Conservation (phyloP, 2,329 filamentous ascomycete genomes). For the Scytalidium lignicola region DNA sequence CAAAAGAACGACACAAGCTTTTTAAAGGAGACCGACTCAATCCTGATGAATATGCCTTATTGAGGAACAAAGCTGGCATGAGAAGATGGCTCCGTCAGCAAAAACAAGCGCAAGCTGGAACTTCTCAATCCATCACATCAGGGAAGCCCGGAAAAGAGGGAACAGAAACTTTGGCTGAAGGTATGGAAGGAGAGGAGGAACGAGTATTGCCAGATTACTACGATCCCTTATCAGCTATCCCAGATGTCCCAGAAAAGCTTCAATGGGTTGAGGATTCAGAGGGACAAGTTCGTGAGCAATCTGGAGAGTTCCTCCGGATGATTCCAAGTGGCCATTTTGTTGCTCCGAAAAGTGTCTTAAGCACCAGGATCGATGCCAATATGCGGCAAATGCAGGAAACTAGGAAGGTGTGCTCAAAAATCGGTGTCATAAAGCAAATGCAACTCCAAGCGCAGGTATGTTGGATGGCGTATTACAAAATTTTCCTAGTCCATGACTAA, state of each 20-base stretch:
- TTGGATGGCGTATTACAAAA: slow-evolving; percentile 4
- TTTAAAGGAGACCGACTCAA: slow-evolving; percentile 85
- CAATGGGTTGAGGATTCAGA: slow-evolving; percentile 88
- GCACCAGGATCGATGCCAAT: slow-evolving; percentile 81
- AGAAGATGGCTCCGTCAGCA: slow-evolving; percentile 78
- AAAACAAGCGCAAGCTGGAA: slow-evolving; percentile 55
- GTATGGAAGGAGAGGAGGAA: slow-evolving; percentile 81
- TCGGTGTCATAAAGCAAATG: slow-evolving; percentile 98
- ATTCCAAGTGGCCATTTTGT: slow-evolving; percentile 71
- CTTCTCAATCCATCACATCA: slow-evolving; percentile 38
- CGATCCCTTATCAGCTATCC: slow-evolving; percentile 77
- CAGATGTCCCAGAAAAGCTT: slow-evolving; percentile 72
- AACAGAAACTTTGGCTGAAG: slow-evolving; percentile 81
- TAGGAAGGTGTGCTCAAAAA: slow-evolving; percentile 90
- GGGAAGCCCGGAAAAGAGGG: slow-evolving; percentile 42
- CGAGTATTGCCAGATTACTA: slow-evolving; percentile 91
- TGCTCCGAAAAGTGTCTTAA: slow-evolving; percentile 67
- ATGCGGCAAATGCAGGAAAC: slow-evolving; percentile 96
- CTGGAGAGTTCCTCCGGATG: slow-evolving; percentile 76
- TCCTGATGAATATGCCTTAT: slow-evolving; percentile 76
- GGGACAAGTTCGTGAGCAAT: slow-evolving; percentile 82
- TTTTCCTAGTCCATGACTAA: slow-evolving; percentile 7
- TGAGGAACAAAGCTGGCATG: slow-evolving; percentile 85
- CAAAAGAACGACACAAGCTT: slow-evolving; percentile 79
- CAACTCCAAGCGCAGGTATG: slow-evolving; percentile 90